Base-by-base conservation (phyloP, 2,329 filamentous ascomycete species). In the Tolypocladium tundrense region DNA sequence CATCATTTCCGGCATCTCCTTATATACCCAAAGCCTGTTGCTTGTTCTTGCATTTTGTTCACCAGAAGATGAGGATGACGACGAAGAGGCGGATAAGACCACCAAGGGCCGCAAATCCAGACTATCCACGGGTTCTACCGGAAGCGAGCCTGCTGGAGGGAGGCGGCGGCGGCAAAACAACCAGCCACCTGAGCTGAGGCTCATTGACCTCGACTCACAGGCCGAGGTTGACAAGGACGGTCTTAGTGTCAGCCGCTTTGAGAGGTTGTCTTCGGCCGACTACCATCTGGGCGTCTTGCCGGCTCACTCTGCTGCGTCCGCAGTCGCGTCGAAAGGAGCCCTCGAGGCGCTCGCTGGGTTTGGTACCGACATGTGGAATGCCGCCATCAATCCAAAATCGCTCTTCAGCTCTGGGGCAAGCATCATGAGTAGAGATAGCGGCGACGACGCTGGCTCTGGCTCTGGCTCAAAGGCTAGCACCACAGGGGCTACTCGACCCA, bases 1-100 rank as follows among this genome's bases (percentile, higher is more conserved):
- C 79, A 91, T 96, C 72, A 91, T 99, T 78, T 96, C 94, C 70
- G 94, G 94, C 67, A 88, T 99, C 73, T 95, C 93, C 63, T 81
- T 99, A 74, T 97, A 97, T 85, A 96, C 91, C 70, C 90, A 91
- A 70, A 94, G 85, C 69, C 80, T 96, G 65, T 81, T 99, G 72
- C 83, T 96, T 66, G 88, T 97, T 67, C 87, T 99, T 75, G 92
- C 92, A 69, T 97, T 95, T 74, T 86, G 91, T 67, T 87, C 87
- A 60, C 84, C 87, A 42, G 88, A 91, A 52, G 79, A 86, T 10
- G 82, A 88, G n/a, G 82, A 86, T 16, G 81, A 86, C 11, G 73
- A 80, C 9, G 74, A 76, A 2, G 70, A 74, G 1, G 59, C 39
- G 43, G 21, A 53, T 3, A 41, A 57, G 16, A 24, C 55, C 19